Evolutionary conservation across 768 basidiomycete genomes (phyloP).

Genomic region (Boletus bicolor): DNA sequence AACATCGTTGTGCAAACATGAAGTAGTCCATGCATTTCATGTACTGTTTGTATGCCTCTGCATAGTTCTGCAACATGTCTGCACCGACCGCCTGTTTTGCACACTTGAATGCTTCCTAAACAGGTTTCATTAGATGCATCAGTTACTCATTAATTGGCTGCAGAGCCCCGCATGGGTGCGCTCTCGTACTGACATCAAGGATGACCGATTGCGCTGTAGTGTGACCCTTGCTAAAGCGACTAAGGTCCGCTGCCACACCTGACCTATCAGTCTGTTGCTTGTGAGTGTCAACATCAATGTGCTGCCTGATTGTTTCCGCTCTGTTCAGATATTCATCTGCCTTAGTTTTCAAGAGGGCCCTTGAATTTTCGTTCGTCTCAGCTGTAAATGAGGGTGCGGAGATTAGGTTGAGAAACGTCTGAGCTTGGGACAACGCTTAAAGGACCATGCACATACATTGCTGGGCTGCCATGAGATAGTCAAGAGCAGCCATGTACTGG

Average conservation of each 20-base stretch:
- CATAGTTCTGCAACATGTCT: conserved; percentile 85
- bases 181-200: conserved; percentile 13
- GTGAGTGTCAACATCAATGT: background rate
- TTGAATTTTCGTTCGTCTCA: conserved; percentile 21
- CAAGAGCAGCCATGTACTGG: conserved; percentile 87
- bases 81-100: conserved; percentile 88
- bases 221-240: background rate
- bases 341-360: conserved; percentile 13
- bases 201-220: conserved; percentile 10
- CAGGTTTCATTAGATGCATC: background rate
- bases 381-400: background rate
- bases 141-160: background rate
- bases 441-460: conserved; percentile 53
- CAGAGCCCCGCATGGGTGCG: background rate
- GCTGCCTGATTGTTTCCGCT: conserved; percentile 14
- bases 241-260: background rate
- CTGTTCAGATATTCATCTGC: conserved; percentile 19
- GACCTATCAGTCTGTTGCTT: background rate
- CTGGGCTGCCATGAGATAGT: conserved; percentile 95
- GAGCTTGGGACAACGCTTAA: background rate
- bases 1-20: conserved; percentile 93
- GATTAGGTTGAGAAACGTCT: background rate
- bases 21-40: conserved; percentile 95
- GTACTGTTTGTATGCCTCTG: conserved; percentile 90
- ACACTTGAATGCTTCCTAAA: conserved; percentile 75